Percentiles rank a stretch among this genome's conserved stretches.
phyloP scores from a whole-genome alignment of 2,329 filamentous ascomycete species.

The Thielaviopsis euricoi region DNA sequence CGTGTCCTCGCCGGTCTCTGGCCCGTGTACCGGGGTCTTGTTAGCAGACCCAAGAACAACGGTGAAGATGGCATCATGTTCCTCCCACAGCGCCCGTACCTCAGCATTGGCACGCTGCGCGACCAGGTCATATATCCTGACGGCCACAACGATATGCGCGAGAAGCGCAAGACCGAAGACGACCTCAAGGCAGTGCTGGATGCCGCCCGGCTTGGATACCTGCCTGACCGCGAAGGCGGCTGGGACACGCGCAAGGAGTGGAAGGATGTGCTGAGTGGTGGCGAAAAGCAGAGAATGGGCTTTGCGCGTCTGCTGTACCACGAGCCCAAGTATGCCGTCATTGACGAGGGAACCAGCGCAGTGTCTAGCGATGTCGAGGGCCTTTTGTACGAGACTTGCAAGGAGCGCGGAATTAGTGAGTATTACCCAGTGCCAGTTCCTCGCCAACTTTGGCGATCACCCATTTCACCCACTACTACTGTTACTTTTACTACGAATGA shows the following conservation, averaged over 20 bases:
- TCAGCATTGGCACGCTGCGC: slow-evolving; percentile 78
- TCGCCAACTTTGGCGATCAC: neutral
- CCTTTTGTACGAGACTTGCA: slow-evolving; percentile 79
- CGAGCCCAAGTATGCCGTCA: slow-evolving; percentile 82
- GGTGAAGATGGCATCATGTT: slow-evolving; percentile 97
- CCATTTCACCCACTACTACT: too few relatives aligned
- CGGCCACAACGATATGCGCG: slow-evolving; percentile 83
- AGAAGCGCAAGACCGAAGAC: slow-evolving; percentile 54
- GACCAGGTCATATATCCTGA: slow-evolving; percentile 98
- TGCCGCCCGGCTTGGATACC: slow-evolving; percentile 70
- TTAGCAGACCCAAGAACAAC: slow-evolving; percentile 65
- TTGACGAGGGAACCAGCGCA: slow-evolving; percentile 90
- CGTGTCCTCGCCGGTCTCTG: slow-evolving; percentile 83
- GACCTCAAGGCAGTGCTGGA: slow-evolving; percentile 68
- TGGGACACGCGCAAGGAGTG: slow-evolving; percentile 96
- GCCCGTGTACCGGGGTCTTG: slow-evolving; percentile 87
- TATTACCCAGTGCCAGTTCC: neutral
- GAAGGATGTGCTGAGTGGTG: slow-evolving; percentile 95
- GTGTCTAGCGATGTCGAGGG: slow-evolving; percentile 92
- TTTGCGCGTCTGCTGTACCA: slow-evolving; percentile 87
- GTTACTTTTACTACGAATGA: too few relatives aligned
- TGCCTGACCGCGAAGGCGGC: slow-evolving; percentile 81
- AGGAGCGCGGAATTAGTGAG: slow-evolving; percentile 84
- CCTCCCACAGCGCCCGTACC: slow-evolving; percentile 81
- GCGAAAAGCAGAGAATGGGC: slow-evolving; percentile 91